Evolutionary conservation across 2,329 filamentous ascomycete genomes (phyloP), one percentile per base, ranked within the genome.

Genomic region (Penicillium concentricum): DNA sequence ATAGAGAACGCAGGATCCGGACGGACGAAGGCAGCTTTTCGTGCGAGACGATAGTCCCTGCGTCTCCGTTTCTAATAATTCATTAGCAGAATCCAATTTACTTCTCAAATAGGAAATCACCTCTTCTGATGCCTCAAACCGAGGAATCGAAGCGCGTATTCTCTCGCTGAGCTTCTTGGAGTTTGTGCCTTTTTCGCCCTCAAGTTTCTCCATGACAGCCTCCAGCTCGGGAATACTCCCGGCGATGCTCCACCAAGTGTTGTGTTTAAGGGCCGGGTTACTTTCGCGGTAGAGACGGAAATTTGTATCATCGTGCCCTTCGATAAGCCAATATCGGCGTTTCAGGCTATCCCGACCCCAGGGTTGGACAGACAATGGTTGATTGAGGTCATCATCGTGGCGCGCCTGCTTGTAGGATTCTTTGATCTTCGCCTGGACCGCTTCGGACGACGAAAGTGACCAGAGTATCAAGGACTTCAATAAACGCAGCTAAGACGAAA

Each of bases 251-350:
- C 91, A 91, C 94, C 94, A 99, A 24, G 90, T 91, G 60, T 88
- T 88, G 44, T 89, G 84, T 68, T 84, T 84, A 32, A 88, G 83
- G 5, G 87, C 86, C 13, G 91, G 89, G 68, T 96, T 95, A 75
- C 90, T 93, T 76, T 99, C 94, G 51, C 94, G 85, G 74, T 99
- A 99, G 43, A 99, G 84, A 61, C 94, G 86, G 74, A 99, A 99
- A 60, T 89, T 84, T 4, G 93, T 97, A 74, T 99, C 92, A 67
- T 97, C 93, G 64, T 91, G 85, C 13, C 94, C 94, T 76, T 99
- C 94, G 60, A 99, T 85, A 46, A 99, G 81, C 79, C 89, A 99
- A 76, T 97, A 99, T 58, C 92, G 87, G 54, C 94, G 87, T 79
- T 94, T 96, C 67, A 96, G 87, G 62, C 90, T 91, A 72, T 96